Evolutionary conservation across 2,329 filamentous ascomycete genomes (phyloP).

Genomic region (Acarospora socialis): DNA sequence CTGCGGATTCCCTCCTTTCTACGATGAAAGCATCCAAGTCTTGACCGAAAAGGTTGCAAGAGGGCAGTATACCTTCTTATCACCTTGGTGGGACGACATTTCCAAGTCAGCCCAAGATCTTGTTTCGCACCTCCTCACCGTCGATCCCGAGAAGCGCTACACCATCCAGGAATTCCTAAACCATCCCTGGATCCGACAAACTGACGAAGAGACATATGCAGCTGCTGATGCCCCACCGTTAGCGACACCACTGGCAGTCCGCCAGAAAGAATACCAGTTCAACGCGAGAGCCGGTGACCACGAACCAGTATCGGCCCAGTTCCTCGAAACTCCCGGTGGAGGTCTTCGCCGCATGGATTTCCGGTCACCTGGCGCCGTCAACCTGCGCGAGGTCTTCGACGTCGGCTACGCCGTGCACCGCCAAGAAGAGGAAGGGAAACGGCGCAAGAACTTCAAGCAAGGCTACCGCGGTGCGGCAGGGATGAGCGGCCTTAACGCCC

Average conservation of each 20-base stretch:
- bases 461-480: slow-evolving; percentile 49
- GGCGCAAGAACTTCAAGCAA: slow-evolving; percentile 68
- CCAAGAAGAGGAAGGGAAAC: slow-evolving; percentile 90
- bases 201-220: slow-evolving; percentile 51
- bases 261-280: slow-evolving; percentile 46
- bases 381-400: slow-evolving; percentile 92
- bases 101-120: slow-evolving; percentile 89
- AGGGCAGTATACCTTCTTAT: slow-evolving; percentile 93
- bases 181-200: slow-evolving; percentile 83
- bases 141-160: slow-evolving; percentile 89
- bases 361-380: slow-evolving; percentile 86
- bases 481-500: slow-evolving; percentile 50
- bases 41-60: slow-evolving; percentile 95
- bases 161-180: slow-evolving; percentile 82
- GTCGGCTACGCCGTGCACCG: slow-evolving; percentile 95
- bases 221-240: slow-evolving; percentile 56
- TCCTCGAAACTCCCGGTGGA: slow-evolving; percentile 41
- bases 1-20: slow-evolving; percentile 95
- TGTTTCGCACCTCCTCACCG: slow-evolving; percentile 81
- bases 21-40: slow-evolving; percentile 94
- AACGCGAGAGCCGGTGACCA: slow-evolving; percentile 32
- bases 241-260: slow-evolving; percentile 47
- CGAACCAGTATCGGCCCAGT: slow-evolving; percentile 36
- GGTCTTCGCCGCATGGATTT: slow-evolving; percentile 65
- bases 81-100: slow-evolving; percentile 98